These are phyloP conservation scores for Komagataella phaffii DNA, from an alignment of 805 yeast species.

Conservation along the genomic window DNA sequence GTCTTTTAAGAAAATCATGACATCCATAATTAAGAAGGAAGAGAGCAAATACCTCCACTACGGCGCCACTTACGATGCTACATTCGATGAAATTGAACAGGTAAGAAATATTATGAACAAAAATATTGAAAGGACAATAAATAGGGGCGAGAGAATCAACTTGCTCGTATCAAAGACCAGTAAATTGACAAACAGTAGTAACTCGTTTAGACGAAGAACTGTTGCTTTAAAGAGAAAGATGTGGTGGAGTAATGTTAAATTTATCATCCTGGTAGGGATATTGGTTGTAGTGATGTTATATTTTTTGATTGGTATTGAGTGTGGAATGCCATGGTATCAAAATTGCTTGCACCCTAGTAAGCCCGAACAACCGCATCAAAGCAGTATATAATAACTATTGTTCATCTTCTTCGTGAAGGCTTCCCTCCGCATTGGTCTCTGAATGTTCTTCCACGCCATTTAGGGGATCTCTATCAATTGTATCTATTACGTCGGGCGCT, in stretches of 20 bases:
- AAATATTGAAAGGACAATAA: slow-evolving; percentile 56
- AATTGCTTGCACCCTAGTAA: slow-evolving; percentile 22
- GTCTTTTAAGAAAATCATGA: slow-evolving; percentile 43
- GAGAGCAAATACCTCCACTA: slow-evolving; percentile 25
- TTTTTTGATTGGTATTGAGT: slow-evolving; percentile 32
- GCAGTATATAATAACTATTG: not conserved
- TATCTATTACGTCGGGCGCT: not conserved
- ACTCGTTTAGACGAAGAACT: slow-evolving; percentile 58
- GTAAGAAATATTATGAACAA: slow-evolving; percentile 59
- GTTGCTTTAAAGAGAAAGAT: slow-evolving; percentile 45
- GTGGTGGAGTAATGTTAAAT: slow-evolving; percentile 54
- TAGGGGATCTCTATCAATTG: slow-evolving; percentile 7
- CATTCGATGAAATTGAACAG: slow-evolving; percentile 41
- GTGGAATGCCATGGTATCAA: slow-evolving; percentile 38
- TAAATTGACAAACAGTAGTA: slow-evolving; percentile 50
- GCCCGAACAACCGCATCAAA: slow-evolving; percentile 6
- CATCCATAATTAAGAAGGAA: slow-evolving; percentile 40
- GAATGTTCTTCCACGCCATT: slow-evolving; percentile 1
- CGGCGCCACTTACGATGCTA: not conserved
- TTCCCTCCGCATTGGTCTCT: slow-evolving; percentile 8
- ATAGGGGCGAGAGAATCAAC: slow-evolving; percentile 68
- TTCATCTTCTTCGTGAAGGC: slow-evolving; percentile 5
- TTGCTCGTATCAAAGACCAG: slow-evolving; percentile 70
- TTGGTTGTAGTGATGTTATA: slow-evolving; percentile 23
- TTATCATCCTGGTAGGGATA: slow-evolving; percentile 17